These are phyloP conservation scores for Pythium angustatum DNA, from an alignment of 352 stramenopile species.

Conservation along the genomic window DNA sequence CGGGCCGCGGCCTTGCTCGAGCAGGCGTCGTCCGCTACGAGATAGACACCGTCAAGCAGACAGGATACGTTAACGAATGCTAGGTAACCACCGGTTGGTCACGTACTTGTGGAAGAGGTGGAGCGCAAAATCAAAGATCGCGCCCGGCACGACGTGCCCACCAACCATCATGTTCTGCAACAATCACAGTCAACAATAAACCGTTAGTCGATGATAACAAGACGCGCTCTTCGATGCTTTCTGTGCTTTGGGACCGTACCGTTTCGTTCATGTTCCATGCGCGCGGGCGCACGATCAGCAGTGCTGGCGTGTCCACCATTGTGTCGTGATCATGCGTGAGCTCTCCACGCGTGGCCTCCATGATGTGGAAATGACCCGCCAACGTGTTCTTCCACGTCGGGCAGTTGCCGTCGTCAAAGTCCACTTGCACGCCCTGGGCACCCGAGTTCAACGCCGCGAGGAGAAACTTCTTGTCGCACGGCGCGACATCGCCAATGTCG, in stretches of 20 bases:
- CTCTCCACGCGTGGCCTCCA: slow-evolving; percentile 85
- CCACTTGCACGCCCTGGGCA: slow-evolving; percentile 83
- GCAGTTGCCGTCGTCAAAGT: slow-evolving; percentile 79
- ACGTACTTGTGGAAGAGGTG: slow-evolving; percentile 95
- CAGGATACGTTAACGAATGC: not conserved
- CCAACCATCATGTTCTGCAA: slow-evolving; percentile 90
- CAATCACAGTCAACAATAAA: too few relatives aligned
- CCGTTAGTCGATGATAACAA: too few relatives aligned
- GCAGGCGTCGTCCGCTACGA: slow-evolving; percentile 66
- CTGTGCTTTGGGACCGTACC: too few relatives aligned
- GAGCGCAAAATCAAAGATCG: slow-evolving; percentile 94
- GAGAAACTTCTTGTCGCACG: slow-evolving; percentile 89
- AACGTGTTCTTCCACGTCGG: slow-evolving; percentile 94
- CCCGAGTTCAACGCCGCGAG: slow-evolving; percentile 94
- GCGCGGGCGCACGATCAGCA: slow-evolving; percentile 91
- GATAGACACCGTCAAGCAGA: not conserved
- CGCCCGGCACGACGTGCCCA: slow-evolving; percentile 81
- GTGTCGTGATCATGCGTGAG: slow-evolving; percentile 27
- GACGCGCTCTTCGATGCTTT: too few relatives aligned
- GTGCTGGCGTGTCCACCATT: slow-evolving; percentile 49
- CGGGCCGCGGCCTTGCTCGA: slow-evolving; percentile 73
- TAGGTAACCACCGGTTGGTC: not conserved
- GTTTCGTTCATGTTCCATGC: slow-evolving; percentile 96
- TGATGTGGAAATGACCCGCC: slow-evolving; percentile 90
- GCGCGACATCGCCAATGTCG: slow-evolving; percentile 92